Percentiles rank a stretch among this genome's conserved stretches.
Evolutionary conservation across 1,284 basidiomycete genomes (phyloP).

Genomic region (Moniliophthora roreri): DNA sequence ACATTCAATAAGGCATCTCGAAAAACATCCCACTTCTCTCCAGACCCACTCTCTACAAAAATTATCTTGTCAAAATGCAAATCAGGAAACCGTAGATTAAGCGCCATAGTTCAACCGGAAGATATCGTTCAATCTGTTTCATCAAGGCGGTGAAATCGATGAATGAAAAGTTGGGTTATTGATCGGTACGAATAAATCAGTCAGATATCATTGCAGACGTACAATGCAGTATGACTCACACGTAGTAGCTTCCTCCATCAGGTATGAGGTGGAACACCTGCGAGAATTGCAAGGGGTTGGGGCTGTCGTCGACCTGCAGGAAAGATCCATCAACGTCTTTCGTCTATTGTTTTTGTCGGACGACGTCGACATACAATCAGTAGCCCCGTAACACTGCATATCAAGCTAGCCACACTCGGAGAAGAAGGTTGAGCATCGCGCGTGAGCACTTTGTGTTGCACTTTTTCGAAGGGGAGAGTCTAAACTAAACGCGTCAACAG

Average conservation of each 20-base stretch:
- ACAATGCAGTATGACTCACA: constrained; percentile 49
- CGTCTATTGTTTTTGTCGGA: not conserved
- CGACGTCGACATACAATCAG: constrained; percentile 61
- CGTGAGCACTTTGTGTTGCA: constrained; percentile 83
- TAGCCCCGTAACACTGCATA: constrained; percentile 89
- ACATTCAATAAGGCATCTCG: too few species aligned
- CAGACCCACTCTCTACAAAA: too few species aligned
- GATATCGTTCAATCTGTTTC: constrained; percentile 75
- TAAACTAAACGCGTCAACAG: constrained; percentile 31
- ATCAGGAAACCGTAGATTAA: constrained; percentile 1
- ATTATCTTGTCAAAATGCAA: too few species aligned
- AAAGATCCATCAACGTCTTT: constrained; percentile 11
- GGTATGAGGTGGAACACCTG: constrained; percentile 91
- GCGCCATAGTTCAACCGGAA: constrained; percentile 81
- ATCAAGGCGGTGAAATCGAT: not conserved
- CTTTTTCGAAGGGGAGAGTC: constrained; percentile 81
- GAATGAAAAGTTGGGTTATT: not conserved
- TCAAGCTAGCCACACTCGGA: constrained; percentile 57
- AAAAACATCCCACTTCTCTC: too few species aligned
- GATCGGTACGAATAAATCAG: not conserved
- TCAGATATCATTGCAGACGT: not conserved
- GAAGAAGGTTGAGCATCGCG: constrained; percentile 90
- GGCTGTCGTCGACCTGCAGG: constrained; percentile 73
- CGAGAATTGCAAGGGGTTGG: constrained; percentile 83
- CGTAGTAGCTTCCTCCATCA: constrained; percentile 80